Conservation (phyloP, 495 filamentous ascomycete genomes). For the Amphirosellinia nigrospora region DNA sequence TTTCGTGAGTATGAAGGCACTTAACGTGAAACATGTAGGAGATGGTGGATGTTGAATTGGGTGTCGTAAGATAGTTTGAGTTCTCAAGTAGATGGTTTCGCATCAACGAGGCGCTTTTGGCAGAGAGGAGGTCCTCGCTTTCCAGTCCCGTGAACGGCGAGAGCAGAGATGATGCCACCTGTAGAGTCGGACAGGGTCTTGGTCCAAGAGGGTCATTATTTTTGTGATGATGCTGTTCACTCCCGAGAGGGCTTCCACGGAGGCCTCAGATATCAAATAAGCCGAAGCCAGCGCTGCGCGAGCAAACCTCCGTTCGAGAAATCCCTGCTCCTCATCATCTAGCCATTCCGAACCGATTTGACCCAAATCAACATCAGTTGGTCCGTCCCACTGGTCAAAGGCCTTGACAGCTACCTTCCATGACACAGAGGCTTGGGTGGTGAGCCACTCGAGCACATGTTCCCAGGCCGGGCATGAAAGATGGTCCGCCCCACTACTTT, state of each 20-base stretch:
- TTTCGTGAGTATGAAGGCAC: constrained; percentile 66
- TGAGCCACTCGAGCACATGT: constrained; percentile 80
- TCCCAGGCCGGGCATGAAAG: constrained; percentile 68
- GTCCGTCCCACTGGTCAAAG: constrained; percentile 80
- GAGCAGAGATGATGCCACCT: constrained; percentile 49
- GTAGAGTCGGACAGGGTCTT: constrained; percentile 58
- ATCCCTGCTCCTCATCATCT: constrained; percentile 56
- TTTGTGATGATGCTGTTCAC: constrained; percentile 67
- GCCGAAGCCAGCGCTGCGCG: constrained; percentile 75
- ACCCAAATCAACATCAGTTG: constrained; percentile 78
- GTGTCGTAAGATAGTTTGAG: constrained; percentile 71
- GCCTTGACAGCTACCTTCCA: constrained; percentile 63
- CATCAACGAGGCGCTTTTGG: constrained; percentile 51
- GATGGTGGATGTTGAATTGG: constrained; percentile 63
- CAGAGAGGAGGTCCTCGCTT: constrained; percentile 38
- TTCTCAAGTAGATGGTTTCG: constrained; percentile 63
- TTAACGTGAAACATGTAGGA: constrained; percentile 74
- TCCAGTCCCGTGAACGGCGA: constrained; percentile 46
- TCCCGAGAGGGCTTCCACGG: constrained; percentile 62
- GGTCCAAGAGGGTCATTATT: constrained; percentile 64
- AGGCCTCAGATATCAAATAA: constrained; percentile 69
- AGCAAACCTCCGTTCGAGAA: constrained; percentile 68
- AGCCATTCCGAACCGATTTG: constrained; percentile 64
- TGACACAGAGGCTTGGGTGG: constrained; percentile 59
- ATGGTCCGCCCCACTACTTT: constrained; percentile 23